Conservation (phyloP, 768 basidiomycete species). For the Daedaleopsis nitida region DNA sequence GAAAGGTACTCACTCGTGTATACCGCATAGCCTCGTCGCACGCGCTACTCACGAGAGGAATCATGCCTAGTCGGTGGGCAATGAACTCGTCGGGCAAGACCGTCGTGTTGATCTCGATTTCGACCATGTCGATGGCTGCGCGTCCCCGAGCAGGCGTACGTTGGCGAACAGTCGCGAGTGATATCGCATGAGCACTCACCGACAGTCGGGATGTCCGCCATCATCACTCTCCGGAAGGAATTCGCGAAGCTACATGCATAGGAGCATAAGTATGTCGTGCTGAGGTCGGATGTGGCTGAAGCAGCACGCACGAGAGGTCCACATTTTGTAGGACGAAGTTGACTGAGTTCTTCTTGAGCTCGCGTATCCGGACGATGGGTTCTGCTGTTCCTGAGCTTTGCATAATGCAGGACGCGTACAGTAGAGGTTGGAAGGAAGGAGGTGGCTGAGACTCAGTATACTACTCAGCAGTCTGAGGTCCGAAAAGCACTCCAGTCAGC, state of each 20-base stretch:
- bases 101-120: constrained; percentile 87
- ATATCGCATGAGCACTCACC: constrained; percentile 55
- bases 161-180: background rate
- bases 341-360: constrained; percentile 81
- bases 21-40: constrained; percentile 89
- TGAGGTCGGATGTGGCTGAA: background rate
- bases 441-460: too few species aligned
- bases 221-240: constrained; percentile 89
- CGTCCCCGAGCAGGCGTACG: background rate
- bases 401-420: constrained; percentile 1
- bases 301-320: constrained; percentile 78
- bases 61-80: constrained; percentile 92
- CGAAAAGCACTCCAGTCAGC: too few species aligned
- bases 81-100: constrained; percentile 98
- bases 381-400: constrained; percentile 37
- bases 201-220: constrained; percentile 95
- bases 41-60: constrained; percentile 85
- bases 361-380: constrained; percentile 79
- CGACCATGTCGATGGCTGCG: constrained; percentile 95
- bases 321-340: constrained; percentile 96
- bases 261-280: constrained; percentile 1
- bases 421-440: too few species aligned
- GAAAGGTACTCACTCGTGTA: constrained; percentile 54
- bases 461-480: too few species aligned
- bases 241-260: constrained; percentile 76